These are phyloP conservation scores for Chrysanthemum lavandulifolium DNA, from an alignment of 129 eudicot species.

Conservation along the genomic window DNA sequence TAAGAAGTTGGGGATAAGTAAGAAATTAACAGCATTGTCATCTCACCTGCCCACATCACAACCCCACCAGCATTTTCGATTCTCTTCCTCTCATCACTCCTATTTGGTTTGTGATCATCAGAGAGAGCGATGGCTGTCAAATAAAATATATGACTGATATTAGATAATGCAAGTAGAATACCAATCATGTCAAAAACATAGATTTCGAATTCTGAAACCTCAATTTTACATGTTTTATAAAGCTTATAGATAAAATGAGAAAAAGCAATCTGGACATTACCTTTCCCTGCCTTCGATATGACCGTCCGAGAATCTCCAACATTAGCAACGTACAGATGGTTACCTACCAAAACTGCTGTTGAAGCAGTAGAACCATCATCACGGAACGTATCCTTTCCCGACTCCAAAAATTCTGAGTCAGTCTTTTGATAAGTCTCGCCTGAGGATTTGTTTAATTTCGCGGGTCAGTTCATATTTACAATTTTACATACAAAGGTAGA, in stretches of 20 bases:
- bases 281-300: slow-evolving; percentile 77
- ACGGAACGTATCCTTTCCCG: slow-evolving; percentile 70
- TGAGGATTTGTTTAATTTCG: slow-evolving; percentile 22
- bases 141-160: neutral
- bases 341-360: slow-evolving; percentile 86
- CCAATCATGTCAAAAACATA: neutral
- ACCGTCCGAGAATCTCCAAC: slow-evolving; percentile 96
- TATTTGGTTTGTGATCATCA: slow-evolving; percentile 91
- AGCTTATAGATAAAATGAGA: neutral
- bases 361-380: slow-evolving; percentile 99
- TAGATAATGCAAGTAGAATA: too few species aligned
- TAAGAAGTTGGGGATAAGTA: too few species aligned
- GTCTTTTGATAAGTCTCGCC: slow-evolving; percentile 83
- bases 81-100: slow-evolving; percentile 83
- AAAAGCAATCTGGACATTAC: slow-evolving; percentile 28
- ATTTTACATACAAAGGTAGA: neutral
- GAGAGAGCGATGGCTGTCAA: slow-evolving; percentile 81
- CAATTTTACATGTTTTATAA: neutral
- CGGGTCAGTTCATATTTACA: neutral
- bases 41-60: slow-evolving; percentile 90
- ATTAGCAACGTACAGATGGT: slow-evolving; percentile 83
- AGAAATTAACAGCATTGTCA: neutral
- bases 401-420: slow-evolving; percentile 69
- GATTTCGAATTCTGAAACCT: neutral
- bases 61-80: slow-evolving; percentile 93